These are phyloP conservation scores for Hypsizygus marmoreus DNA, from an alignment of 768 basidiomycete species.

Conservation along the genomic window DNA sequence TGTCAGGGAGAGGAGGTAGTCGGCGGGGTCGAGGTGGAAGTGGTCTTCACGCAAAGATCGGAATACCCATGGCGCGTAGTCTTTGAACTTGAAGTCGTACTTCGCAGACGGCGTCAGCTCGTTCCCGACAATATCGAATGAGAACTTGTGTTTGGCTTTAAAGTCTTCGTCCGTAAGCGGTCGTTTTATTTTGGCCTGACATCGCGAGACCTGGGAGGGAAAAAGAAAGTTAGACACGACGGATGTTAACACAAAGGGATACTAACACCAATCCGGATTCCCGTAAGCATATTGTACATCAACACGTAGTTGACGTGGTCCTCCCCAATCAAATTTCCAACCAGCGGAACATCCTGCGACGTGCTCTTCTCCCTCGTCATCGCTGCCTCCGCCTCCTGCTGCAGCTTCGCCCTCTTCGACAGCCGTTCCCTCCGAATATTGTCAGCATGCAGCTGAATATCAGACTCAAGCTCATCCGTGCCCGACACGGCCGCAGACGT, in stretches of 20 bases:
- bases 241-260: background rate
- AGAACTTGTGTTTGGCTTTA: conserved; percentile 86
- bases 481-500: conserved; percentile 28
- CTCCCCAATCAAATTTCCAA: conserved; percentile 97
- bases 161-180: conserved; percentile 87
- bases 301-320: conserved; percentile 98
- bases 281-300: conserved; percentile 99
- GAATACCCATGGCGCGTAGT: conserved; percentile 98
- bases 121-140: conserved; percentile 97
- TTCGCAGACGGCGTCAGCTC: conserved; percentile 96
- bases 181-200: conserved; percentile 92
- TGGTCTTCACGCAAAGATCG: conserved; percentile 91
- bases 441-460: conserved; percentile 89
- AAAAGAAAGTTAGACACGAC: conserved; percentile 5
- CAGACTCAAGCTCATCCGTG: conserved; percentile 64
- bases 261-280: conserved; percentile 91
- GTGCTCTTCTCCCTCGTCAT: conserved; percentile 38
- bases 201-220: conserved; percentile 77
- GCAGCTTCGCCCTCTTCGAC: conserved; percentile 69
- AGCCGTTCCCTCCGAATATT: conserved; percentile 78
- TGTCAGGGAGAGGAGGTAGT: conserved; percentile 95
- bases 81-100: conserved; percentile 99
- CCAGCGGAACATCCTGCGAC: conserved; percentile 62
- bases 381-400: conserved; percentile 62
- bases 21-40: conserved; percentile 95